Conservation (phyloP, 2,329 filamentous ascomycete species). For the Claviceps capensis region DNA sequence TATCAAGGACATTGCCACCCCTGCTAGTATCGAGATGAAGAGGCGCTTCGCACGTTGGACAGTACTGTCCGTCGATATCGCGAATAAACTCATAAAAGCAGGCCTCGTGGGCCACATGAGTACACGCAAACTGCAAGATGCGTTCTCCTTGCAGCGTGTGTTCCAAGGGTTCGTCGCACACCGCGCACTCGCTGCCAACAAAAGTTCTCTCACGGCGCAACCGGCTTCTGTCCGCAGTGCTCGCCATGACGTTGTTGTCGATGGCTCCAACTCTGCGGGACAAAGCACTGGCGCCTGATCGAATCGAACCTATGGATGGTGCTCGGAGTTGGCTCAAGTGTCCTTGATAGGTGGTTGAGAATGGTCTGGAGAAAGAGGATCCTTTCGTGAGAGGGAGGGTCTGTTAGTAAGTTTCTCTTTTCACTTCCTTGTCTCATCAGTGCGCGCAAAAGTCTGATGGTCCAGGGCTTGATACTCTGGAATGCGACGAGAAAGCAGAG, state of each 20-base stretch:
- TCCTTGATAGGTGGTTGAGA: conserved; percentile 14
- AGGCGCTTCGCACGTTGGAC: conserved; percentile 85
- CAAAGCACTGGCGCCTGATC: conserved; percentile 17
- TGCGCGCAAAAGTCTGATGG: neutral
- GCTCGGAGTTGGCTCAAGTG: conserved; percentile 16
- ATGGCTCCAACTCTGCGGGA: conserved; percentile 23
- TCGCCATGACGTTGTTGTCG: conserved; percentile 30
- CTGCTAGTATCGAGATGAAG: conserved; percentile 84
- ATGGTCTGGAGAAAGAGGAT: conserved; percentile 6
- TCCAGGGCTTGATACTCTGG: neutral
- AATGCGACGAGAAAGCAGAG: neutral
- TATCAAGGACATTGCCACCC: conserved; percentile 82
- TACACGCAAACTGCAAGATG: conserved; percentile 88
- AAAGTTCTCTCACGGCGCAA: conserved; percentile 85
- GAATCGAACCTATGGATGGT: conserved; percentile 20
- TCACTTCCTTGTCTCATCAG: neutral
- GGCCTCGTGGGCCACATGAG: conserved; percentile 94
- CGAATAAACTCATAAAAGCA: conserved; percentile 98
- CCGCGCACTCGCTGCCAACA: conserved; percentile 85
- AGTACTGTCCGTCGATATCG: conserved; percentile 86
- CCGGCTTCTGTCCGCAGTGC: conserved; percentile 54
- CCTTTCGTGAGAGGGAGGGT: neutral
- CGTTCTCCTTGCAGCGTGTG: conserved; percentile 89
- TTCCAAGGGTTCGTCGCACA: conserved; percentile 92
- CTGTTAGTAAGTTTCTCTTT: neutral